phyloP scores from a whole-genome alignment of 2,329 filamentous ascomycete genomes.

The Aspergillus aculeatus region DNA sequence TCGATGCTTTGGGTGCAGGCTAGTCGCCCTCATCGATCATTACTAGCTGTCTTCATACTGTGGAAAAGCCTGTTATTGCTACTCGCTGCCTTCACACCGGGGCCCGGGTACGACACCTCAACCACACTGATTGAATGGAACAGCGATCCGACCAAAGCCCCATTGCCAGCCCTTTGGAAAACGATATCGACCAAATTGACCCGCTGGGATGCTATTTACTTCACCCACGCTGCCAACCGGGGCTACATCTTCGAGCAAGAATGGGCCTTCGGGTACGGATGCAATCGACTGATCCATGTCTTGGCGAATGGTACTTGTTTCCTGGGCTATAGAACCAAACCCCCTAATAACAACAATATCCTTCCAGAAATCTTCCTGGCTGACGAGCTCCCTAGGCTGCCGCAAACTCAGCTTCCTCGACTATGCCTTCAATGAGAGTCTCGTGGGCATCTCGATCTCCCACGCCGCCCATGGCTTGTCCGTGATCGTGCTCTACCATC shows the following conservation, averaged over 20 bases:
- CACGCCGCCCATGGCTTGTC: constrained; percentile 9
- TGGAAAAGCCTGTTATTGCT: constrained; percentile 8
- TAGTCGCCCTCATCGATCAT: neutral
- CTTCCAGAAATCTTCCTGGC: neutral
- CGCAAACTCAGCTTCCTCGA: neutral
- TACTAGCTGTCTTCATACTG: neutral
- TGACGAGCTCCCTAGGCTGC: neutral
- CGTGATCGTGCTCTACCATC: neutral
- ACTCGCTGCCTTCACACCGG: constrained; percentile 3
- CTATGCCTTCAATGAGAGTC: neutral
- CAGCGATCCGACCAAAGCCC: neutral
- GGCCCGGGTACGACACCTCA: constrained; percentile 11
- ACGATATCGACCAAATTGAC: constrained; percentile 4
- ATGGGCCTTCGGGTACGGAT: constrained; percentile 10
- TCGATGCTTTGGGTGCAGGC: neutral
- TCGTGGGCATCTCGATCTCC: constrained; percentile 1
- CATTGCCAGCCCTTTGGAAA: neutral
- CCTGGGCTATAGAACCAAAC: neutral
- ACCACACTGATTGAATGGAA: constrained; percentile 3
- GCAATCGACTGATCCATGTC: neutral
- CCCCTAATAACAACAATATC: no score
- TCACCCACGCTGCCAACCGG: constrained; percentile 5
- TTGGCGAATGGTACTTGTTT: neutral
- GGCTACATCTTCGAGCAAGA: constrained; percentile 13
- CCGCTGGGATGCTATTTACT: constrained; percentile 12